Evolutionary conservation across 768 basidiomycete species (phyloP), one percentile per base, ranked within the genome.

Genomic region (Pleurotus tuber-regium): DNA sequence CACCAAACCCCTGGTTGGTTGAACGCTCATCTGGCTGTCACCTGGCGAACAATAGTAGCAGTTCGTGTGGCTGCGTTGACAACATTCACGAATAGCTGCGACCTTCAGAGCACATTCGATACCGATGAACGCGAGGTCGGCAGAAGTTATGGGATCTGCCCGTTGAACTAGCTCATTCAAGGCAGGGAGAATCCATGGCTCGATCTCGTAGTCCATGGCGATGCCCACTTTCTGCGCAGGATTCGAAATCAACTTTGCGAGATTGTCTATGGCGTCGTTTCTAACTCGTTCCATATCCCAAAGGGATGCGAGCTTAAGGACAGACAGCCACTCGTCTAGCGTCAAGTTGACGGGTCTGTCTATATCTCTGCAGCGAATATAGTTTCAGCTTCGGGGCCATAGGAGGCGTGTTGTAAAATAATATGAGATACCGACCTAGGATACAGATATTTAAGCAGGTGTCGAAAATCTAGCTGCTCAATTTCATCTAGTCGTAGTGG

Each of bases 91-190:
- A 26, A 60, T 47, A n/a, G 52, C 52, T n/a, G 58, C 36, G 33
- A 65, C 41, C 47, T 54, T 61, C 41, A 65, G 39, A 3, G 54
- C 51, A 16, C 42, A 54, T 7, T 54, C 47, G 10, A 54, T 8
- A 2, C 71, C 70, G 11, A 72, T 35, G 14, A 30, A 50, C 1
- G 36, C 47, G 2, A 49, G 55, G 16, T 70, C 69, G 9, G 53
- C 42, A 2, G 61, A 31, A 21, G 38, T 47, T 26, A 69, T 53
- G 12, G 63, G 60, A 35, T 50, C 21, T 16, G 4, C 16, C n/a
- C 30, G 53, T 28, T 25, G 16, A 2, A 47, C 39, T 16, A 51
- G 28, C 10, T 42, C 16, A 2, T 51, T 30, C 24, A 54, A 29
- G 24, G 53, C 19, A 18, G 48, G 39, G 19, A 50, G 18, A 18